Base-by-base conservation (phyloP, 2,329 filamentous ascomycete genomes). In the Sclerotinia borealis region DNA sequence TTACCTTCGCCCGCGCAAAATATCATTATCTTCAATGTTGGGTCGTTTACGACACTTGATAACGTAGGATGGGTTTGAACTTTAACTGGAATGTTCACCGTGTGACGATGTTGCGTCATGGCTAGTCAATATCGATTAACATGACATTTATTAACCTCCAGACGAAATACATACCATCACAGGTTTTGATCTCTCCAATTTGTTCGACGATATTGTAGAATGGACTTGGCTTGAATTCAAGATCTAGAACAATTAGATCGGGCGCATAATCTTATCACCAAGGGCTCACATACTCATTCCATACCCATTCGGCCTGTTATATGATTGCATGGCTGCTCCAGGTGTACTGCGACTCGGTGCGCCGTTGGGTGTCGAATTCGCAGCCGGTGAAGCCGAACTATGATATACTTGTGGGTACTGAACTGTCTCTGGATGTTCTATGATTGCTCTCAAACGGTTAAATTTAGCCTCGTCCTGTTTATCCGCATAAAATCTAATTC, bases 171-270 rank as follows among this genome's bases (percentile, higher is more conserved):
- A 73, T 81, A 93, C 93, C 83, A 75, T 93, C 90, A 67, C 92
- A 90, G 62, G 85, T 83, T 48, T 85, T 81, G 22, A 88, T 78
- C 9, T 81, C 78, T 6, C 90, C 85, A 7, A 97, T 76, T 34
- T 85, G 81, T 61, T 85, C 80, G 51, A 87, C 74, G 37, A 93
- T 80, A 13, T 84, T 84, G 72, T 93, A 97, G 75, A 97, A 99
- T 0, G 95, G 93, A 71, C 92, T 96, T 4, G 85, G 76, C 72
- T 91, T 93, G 78, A 90, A 90, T 55, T 76, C 77, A 54, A 84
- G 75, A 52, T 63, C 73, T 75, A 60, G 34, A 41, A 39, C 34
- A 3, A 61, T 71, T 48, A 71, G 66, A 66, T 31, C 22, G 22
- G 13, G 45, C 31, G 49, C 39, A 48, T 13, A 50, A n/a, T 34